Conservation (phyloP, 2,329 filamentous ascomycete genomes). For the Lizonia empirigonia region DNA sequence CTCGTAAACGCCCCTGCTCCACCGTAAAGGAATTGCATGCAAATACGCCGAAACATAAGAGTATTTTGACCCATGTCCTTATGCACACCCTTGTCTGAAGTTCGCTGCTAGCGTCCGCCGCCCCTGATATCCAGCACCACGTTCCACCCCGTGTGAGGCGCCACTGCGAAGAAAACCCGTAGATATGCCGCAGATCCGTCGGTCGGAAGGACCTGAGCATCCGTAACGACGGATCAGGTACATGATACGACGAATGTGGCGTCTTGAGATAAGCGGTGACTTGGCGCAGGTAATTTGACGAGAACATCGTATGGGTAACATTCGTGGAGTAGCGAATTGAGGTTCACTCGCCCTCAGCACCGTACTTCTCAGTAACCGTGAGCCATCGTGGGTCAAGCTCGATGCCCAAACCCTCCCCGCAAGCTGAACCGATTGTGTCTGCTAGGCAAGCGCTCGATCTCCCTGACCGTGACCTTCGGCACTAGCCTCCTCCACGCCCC, state of each 20-base stretch:
- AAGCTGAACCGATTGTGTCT: neutral
- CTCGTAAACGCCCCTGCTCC: neutral
- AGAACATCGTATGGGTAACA: too few relatives aligned
- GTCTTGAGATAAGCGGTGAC: too few relatives aligned
- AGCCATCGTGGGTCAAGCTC: too few relatives aligned
- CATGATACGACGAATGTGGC: too few relatives aligned
- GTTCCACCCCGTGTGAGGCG: constrained; percentile 3
- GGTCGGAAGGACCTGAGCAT: neutral
- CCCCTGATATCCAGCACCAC: neutral
- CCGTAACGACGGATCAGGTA: neutral
- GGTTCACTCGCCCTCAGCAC: too few relatives aligned
- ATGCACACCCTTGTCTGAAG: neutral
- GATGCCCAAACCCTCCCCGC: neutral
- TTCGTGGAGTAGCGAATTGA: too few relatives aligned
- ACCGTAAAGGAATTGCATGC: neutral
- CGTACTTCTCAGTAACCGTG: too few relatives aligned
- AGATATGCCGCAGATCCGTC: neutral
- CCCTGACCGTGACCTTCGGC: neutral
- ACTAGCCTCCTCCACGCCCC: neutral
- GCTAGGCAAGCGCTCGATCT: neutral
- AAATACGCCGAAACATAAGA: neutral
- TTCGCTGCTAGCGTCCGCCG: constrained; percentile 11
- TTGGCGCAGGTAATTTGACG: too few relatives aligned
- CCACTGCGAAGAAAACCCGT: neutral
- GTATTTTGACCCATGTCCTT: neutral